phyloP scores from a whole-genome alignment of 208 protist species.

The Leishmania tarentolae region DNA sequence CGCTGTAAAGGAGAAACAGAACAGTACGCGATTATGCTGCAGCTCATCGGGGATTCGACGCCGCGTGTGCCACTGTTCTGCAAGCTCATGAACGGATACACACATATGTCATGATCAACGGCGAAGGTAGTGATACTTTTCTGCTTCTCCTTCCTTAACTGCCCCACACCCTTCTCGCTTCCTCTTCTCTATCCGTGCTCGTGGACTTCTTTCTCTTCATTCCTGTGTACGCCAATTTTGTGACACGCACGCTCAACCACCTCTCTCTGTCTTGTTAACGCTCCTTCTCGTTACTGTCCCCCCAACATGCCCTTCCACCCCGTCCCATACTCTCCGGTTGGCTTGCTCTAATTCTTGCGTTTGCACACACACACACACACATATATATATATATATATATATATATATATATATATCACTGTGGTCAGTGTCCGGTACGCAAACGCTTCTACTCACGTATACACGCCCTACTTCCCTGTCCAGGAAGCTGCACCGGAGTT shows the following conservation, averaged over 20 bases:
- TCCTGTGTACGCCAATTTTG: not conserved
- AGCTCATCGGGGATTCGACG: not conserved
- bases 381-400: not conserved
- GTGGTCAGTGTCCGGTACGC: not conserved
- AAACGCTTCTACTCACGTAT: not conserved
- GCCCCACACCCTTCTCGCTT: not conserved
- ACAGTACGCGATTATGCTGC: not conserved
- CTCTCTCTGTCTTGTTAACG: not conserved
- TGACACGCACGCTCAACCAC: not conserved
- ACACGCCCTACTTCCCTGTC: not conserved
- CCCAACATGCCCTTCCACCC: not conserved
- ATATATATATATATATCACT: not conserved
- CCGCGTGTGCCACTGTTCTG: not conserved
- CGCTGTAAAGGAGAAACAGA: not conserved
- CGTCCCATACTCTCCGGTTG: not conserved
- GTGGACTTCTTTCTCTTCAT: not conserved
- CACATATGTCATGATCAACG: not conserved
- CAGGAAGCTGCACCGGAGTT: not conserved
- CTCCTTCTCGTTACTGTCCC: not conserved
- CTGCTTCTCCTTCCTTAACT: constrained; percentile 3
- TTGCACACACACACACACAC: not conserved
- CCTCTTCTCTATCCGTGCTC: not conserved
- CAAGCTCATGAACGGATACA: not conserved
- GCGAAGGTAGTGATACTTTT: not conserved
- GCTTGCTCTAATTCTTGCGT: not conserved